These are phyloP conservation scores for Psilocybe sp. DNA, from an alignment of 768 basidiomycete genomes.

Conservation along the genomic window DNA sequence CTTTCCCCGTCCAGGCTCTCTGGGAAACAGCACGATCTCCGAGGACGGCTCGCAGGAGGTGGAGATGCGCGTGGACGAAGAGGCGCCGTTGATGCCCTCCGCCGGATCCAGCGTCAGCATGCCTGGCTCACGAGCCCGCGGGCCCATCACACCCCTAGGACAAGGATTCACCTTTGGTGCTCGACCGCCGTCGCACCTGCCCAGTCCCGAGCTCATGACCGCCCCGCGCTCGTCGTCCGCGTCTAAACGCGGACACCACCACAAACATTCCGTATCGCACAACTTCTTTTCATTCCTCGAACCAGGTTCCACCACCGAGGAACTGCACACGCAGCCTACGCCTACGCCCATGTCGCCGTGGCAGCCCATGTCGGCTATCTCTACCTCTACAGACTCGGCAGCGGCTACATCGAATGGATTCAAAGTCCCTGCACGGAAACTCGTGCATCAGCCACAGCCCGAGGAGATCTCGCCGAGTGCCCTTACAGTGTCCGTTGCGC, in stretches of 20 bases:
- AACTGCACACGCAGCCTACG: slow-evolving; percentile 56
- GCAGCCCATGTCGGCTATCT: slow-evolving; percentile 52
- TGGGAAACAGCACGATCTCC: slow-evolving; percentile 57
- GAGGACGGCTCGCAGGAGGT: slow-evolving; percentile 65
- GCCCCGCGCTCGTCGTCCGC: slow-evolving; percentile 25
- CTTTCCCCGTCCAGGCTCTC: slow-evolving; percentile 78
- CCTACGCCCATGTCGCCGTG: slow-evolving; percentile 66
- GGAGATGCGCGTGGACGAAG: slow-evolving; percentile 39
- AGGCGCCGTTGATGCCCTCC: slow-evolving; percentile 47
- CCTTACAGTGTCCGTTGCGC: slow-evolving; percentile 28
- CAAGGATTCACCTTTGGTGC: slow-evolving; percentile 66
- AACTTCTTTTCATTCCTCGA: slow-evolving; percentile 96
- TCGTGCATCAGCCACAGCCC: not conserved
- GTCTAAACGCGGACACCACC: slow-evolving; percentile 74
- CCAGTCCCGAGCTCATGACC: slow-evolving; percentile 25
- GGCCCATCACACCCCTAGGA: slow-evolving; percentile 39
- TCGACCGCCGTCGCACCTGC: slow-evolving; percentile 37
- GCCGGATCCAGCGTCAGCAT: slow-evolving; percentile 37
- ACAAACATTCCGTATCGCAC: slow-evolving; percentile 92
- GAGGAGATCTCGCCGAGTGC: slow-evolving; percentile 14
- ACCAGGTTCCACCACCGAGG: slow-evolving; percentile 46
- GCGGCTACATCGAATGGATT: slow-evolving; percentile 11
- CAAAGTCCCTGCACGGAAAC: slow-evolving; percentile 4
- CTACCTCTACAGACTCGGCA: slow-evolving; percentile 21
- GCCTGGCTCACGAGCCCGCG: slow-evolving; percentile 30